Evolutionary conservation across 805 yeast genomes (phyloP).

Genomic region (Wickerhamomyces ciferrii): DNA sequence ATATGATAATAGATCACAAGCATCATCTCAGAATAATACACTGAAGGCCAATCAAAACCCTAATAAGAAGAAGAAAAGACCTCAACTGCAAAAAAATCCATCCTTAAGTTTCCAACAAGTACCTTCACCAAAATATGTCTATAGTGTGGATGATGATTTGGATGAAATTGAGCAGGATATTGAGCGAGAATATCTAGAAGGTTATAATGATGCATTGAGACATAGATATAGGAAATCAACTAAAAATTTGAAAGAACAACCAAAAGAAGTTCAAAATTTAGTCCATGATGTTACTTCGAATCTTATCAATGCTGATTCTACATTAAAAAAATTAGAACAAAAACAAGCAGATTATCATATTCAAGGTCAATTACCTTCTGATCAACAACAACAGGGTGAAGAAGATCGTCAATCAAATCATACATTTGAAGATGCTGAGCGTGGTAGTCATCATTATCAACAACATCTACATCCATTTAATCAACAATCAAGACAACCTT

Average conservation of each 20-base stretch:
- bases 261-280: constrained; percentile 4
- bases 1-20: constrained; percentile 8
- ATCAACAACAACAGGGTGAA: not conserved
- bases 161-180: constrained; percentile 62
- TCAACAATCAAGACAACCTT: not conserved
- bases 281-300: constrained; percentile 14
- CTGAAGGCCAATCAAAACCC: not conserved
- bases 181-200: constrained; percentile 61
- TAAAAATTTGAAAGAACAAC: constrained; percentile 12
- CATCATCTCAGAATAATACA: constrained; percentile 11
- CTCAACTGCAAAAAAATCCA: constrained; percentile 14
- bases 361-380: not conserved
- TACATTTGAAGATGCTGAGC: not conserved
- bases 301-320: constrained; percentile 20
- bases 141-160: constrained; percentile 80
- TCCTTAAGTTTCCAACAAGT: constrained; percentile 11
- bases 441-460: constrained; percentile 5
- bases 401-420: not conserved
- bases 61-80: constrained; percentile 18
- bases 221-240: constrained; percentile 32
- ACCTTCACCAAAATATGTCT: constrained; percentile 31
- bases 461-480: not conserved
- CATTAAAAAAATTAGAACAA: constrained; percentile 17
- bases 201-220: constrained; percentile 65
- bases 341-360: constrained; percentile 16